Base-by-base conservation (phyloP, 805 yeast species). In the Starmerella tilneyi region DNA sequence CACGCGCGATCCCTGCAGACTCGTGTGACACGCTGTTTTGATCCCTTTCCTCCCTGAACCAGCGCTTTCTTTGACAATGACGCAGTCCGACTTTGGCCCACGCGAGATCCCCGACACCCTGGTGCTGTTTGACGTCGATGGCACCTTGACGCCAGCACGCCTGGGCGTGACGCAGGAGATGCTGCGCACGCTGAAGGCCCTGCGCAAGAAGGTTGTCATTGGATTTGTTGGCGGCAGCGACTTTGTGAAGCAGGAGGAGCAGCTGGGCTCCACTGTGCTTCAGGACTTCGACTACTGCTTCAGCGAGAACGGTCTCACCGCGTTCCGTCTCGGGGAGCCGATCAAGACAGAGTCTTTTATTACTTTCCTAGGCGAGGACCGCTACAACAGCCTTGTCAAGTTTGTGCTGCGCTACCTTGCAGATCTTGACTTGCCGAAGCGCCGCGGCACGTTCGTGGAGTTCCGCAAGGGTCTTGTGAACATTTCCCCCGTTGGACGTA, bases 381-480 rank as follows among this genome's bases (percentile, higher is more conserved):
- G 83, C 71, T 92, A 92, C 78, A 86, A 84, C 73, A 74, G 79
- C 70, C 75, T 92, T 58, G 85, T 78, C 60, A 80, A 77, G 69
- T 92, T 85, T 71, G 78, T 85, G 62, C 74, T 92, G 62, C 76
- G 75, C 57, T 88, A 92, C 73, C 74, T 92, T 57, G 65, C 95
- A 44, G 81, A 81, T 36, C 65, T 92, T 45, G 97, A 92, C 55
- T 66, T 92, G 56, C 99, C 99, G 62, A 75, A 82, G 65, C 85
- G 96, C 79, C 85, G 96, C 74, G 99, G 99, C 67, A 92, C 99
- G 49, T 92, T 92, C 69, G 71, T 92, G 57, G 99, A 92, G 74
- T 92, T 92, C 76, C 84, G 99, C 78, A 92, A 92, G 67, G 99
- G 99, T 67, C 88, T 92, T 94, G 84, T 92, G 69, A 92, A 92